These are phyloP conservation scores for Nissolia schottii DNA, from an alignment of 306 rosid genomes.

Conservation along the genomic window DNA sequence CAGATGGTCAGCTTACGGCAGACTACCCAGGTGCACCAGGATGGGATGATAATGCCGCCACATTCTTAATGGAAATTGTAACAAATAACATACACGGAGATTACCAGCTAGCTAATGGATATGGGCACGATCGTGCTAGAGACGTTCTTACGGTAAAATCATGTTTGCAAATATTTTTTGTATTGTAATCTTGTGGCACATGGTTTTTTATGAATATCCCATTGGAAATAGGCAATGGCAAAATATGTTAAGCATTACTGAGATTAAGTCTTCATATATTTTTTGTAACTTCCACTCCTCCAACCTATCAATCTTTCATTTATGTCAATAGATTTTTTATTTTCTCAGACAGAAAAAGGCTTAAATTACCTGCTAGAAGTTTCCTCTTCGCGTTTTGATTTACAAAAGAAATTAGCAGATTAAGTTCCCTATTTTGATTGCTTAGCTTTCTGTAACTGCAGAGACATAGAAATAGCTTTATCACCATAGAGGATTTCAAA, in stretches of 20 bases:
- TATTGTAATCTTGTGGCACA: neutral
- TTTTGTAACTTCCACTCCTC: neutral
- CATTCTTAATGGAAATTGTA: constrained; percentile 67
- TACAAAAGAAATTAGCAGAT: neutral
- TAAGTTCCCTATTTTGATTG: constrained; percentile 25
- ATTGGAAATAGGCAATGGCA: neutral
- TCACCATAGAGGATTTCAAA: constrained; percentile 64
- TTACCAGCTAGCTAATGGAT: constrained; percentile 90
- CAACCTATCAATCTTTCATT: neutral
- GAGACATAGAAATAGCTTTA: constrained; percentile 84
- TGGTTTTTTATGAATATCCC: neutral
- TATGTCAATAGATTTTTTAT: neutral
- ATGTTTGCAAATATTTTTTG: neutral
- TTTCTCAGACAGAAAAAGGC: neutral
- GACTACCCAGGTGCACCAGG: constrained; percentile 74
- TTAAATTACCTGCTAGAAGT: neutral
- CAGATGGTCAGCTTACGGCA: constrained; percentile 57
- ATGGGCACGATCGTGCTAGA: constrained; percentile 56
- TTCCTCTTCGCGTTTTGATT: neutral
- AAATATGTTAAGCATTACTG: constrained; percentile 1
- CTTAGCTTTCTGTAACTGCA: constrained; percentile 42
- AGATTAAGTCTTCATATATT: neutral
- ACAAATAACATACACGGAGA: constrained; percentile 74
- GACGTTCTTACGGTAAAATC: constrained; percentile 63
- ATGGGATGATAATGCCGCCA: constrained; percentile 84